Base-by-base conservation (phyloP, 306 rosid species). In the Cicer judaicum region DNA sequence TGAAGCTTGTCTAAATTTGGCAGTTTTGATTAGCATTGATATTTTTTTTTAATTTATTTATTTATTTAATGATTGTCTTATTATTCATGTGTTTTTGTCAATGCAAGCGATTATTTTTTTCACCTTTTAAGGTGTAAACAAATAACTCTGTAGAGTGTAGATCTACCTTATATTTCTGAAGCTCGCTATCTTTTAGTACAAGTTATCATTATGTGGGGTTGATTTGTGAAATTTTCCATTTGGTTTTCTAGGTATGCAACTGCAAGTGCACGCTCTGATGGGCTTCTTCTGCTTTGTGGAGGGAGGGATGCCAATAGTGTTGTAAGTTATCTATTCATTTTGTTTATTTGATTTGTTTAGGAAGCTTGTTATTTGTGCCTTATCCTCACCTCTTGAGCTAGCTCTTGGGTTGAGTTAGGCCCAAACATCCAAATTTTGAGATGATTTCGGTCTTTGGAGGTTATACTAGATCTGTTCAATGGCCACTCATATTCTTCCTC, bases 221-320 rank as follows among this genome's bases (percentile, higher is more conserved):
- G 49, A 59, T 71, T 62, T 73, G 56, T 72, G 56, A 63, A 68
- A 62, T 29, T 79, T 36, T 34, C 40, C 44, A 24, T 55, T 41
- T 84, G 54, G 62, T 62, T 80, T 63, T 86, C 74, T 72, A 94
- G 98, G 98, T 94, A 94, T 91, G 98, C 98, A 74, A 91, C 98
- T 79, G 98, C 98, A 74, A 94, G 98, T 90, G 98, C 98, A 75
- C 97, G 98, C 69, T 91, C 98, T 40, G 98, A 94, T 82, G 98
- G 98, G 72, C 98, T 94, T 78, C 97, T 94, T 66, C 89, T 94
- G 79, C 98, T 94, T 10, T 94, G 98, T 65, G 98, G 98, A 78
- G 98, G 98, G 46, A 89, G 98, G 84, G 98, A 94, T 75, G 96
- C 96, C 76, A 91, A 86, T 73, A 91, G 98, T 85, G 96, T 91